Base-by-base conservation (phyloP, 768 basidiomycete genomes). In the Boletus bicolor region DNA sequence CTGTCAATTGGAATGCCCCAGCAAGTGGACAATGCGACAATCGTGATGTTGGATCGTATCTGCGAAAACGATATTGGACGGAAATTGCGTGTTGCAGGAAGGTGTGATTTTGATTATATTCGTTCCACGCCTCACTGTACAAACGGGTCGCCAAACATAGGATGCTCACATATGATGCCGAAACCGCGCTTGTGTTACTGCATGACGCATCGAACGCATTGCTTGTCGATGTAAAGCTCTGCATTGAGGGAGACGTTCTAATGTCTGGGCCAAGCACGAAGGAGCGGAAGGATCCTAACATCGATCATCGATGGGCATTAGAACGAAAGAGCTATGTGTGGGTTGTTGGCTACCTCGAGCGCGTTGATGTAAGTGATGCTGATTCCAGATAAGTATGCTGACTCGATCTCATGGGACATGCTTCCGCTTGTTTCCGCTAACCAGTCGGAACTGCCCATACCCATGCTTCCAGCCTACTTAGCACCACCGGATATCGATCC, bases 71-170 rank as follows among this genome's bases (percentile, higher is more conserved):
- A 78, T 36, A 60, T 75, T 44, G 81, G 81, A 44, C 72, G 71
- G 52, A 87, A 87, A 70, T 59, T 87, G 57, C 76, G 84, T 54
- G 69, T 87, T 45, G 80, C 81, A 26, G 85, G 84, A 61, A 74
- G 81, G 85, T 86, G 68, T 55, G 79, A 66, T 14, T 46, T 50
- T 60, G 46, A 48, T 57, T 56, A 53, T 46, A 55, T 57, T 44
- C 36, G 46, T 57, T 52, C 43, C 48, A 59, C 55, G 60, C 63
- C 50, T 57, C 54, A 41, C 57, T 48, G 41, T 47, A 44, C 43
- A 43, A 43, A 54, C 44, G 58, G 49, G 57, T 19, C 55, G 30
- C 37, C 53, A 53, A 44, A 54, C 44, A 42, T 62, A 89, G 86
- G 63, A 73, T 87, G 59, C 74, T 85, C 36, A 74, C 77, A 32